Evolutionary conservation across 2,329 filamentous ascomycete species (phyloP).

Genomic region (Penicillium sclerotiorum): DNA sequence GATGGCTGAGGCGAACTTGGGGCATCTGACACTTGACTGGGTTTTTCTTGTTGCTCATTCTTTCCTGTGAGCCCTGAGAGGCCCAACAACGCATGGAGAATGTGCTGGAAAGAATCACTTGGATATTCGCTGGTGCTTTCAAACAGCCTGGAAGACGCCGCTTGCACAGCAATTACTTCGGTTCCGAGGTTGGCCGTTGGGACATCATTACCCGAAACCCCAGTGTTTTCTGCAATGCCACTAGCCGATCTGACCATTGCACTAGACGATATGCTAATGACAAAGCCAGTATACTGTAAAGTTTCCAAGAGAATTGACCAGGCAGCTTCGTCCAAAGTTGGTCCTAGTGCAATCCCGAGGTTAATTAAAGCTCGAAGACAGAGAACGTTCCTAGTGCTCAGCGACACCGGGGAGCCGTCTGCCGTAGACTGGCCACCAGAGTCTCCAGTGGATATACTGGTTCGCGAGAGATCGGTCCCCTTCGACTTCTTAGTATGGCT

Average conservation of each 20-base stretch:
- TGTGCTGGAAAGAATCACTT: slow-evolving; percentile 75
- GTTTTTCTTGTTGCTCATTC: slow-evolving; percentile 51
- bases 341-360: slow-evolving; percentile 88
- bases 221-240: slow-evolving; percentile 31
- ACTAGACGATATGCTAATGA: slow-evolving; percentile 59
- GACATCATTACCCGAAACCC: slow-evolving; percentile 46
- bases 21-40: slow-evolving; percentile 58
- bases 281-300: slow-evolving; percentile 86
- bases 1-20: slow-evolving; percentile 27
- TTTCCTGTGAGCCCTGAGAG: slow-evolving; percentile 56
- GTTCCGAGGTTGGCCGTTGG: slow-evolving; percentile 66
- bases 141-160: slow-evolving; percentile 80
- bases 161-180: slow-evolving; percentile 86
- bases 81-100: slow-evolving; percentile 74
- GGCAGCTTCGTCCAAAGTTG: slow-evolving; percentile 73
- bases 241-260: slow-evolving; percentile 31
- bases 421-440: slow-evolving; percentile 22
- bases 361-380: slow-evolving; percentile 93
- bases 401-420: slow-evolving; percentile 54
- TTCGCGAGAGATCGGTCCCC: slow-evolving; percentile 28
- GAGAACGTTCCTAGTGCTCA: slow-evolving; percentile 87
- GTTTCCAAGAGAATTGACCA: slow-evolving; percentile 94
- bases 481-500: slow-evolving; percentile 34
- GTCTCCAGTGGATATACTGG: slow-evolving; percentile 31
- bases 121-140: slow-evolving; percentile 93